Percentiles rank a stretch among this genome's conserved stretches.
Evolutionary conservation across 164 flowering plant genomes (phyloP).

Genomic region (Chimonanthus salicifolius): DNA sequence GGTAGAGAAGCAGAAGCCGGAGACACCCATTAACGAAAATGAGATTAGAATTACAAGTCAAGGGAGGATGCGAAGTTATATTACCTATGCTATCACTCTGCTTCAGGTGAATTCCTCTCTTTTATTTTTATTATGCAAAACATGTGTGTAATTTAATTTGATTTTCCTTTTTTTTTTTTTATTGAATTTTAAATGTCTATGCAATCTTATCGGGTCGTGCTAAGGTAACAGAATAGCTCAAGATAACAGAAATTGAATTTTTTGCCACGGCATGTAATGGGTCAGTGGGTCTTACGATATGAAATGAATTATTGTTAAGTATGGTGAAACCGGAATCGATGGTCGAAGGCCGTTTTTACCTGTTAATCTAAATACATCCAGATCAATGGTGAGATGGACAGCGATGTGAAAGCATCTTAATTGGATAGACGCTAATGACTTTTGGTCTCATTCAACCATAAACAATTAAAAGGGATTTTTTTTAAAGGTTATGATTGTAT

Average conservation of each 20-base stretch:
- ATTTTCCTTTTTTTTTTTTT: too few species aligned
- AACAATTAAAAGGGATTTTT: too few species aligned
- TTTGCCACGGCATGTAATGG: neutral
- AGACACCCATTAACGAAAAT: constrained; percentile 70
- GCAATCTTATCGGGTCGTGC: neutral
- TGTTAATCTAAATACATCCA: neutral
- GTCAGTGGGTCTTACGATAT: neutral
- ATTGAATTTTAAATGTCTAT: too few species aligned
- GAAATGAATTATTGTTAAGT: neutral
- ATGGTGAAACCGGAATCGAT: neutral
- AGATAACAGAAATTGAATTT: too few species aligned
- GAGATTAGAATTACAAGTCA: constrained; percentile 82
- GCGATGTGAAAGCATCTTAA: too few species aligned
- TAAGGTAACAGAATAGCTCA: neutral
- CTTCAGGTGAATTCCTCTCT: constrained; percentile 14
- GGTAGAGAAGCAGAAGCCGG: constrained; percentile 80
- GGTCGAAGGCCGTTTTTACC: neutral
- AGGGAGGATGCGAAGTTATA: constrained; percentile 79
- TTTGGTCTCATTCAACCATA: too few species aligned
- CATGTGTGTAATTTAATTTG: neutral
- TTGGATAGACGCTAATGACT: too few species aligned
- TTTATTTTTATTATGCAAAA: too few species aligned
- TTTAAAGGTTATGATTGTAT: too few species aligned
- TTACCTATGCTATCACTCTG: constrained; percentile 68
- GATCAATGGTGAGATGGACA: too few species aligned